Percentiles rank a stretch among this genome's conserved stretches.
Evolutionary conservation across 805 yeast species (phyloP).

Genomic region (Phaffomyces antillensis): DNA sequence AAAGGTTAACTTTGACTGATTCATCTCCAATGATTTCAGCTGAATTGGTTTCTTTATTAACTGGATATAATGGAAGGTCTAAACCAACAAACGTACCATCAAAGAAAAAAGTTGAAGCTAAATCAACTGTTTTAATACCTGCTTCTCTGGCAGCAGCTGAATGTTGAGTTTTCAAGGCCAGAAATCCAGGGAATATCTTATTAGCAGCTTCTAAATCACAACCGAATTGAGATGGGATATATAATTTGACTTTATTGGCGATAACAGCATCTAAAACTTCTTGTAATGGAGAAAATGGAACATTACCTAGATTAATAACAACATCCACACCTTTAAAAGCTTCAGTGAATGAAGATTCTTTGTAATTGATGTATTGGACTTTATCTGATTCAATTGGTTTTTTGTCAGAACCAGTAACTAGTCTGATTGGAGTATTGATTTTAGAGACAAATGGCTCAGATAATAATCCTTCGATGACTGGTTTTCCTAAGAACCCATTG

Average conservation of each 20-base stretch:
- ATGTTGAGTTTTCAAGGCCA: constrained; percentile 29
- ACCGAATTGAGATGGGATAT: constrained; percentile 59
- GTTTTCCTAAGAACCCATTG: constrained; percentile 45
- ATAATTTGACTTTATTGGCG: constrained; percentile 40
- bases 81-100: constrained; percentile 23
- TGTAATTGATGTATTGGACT: constrained; percentile 12
- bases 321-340: constrained; percentile 44
- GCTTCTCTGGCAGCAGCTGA: constrained; percentile 31
- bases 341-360: constrained; percentile 22
- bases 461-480: constrained; percentile 38
- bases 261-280: constrained; percentile 34
- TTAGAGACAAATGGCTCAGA: constrained; percentile 36
- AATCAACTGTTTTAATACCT: constrained; percentile 42
- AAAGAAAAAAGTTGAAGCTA: constrained; percentile 34
- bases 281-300: constrained; percentile 25
- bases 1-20: constrained; percentile 27
- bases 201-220: constrained; percentile 29
- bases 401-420: constrained; percentile 30
- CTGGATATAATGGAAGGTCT: constrained; percentile 28
- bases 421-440: constrained; percentile 41
- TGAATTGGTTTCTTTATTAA: constrained; percentile 24
- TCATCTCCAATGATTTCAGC: constrained; percentile 33
- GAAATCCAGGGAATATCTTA: constrained; percentile 29
- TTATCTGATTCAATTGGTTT: constrained; percentile 14
- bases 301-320: constrained; percentile 38